Percentiles rank a stretch among this genome's conserved stretches.
These are phyloP conservation scores for Lactarius evosmus DNA, from an alignment of 768 basidiomycete species.

Conservation along the genomic window DNA sequence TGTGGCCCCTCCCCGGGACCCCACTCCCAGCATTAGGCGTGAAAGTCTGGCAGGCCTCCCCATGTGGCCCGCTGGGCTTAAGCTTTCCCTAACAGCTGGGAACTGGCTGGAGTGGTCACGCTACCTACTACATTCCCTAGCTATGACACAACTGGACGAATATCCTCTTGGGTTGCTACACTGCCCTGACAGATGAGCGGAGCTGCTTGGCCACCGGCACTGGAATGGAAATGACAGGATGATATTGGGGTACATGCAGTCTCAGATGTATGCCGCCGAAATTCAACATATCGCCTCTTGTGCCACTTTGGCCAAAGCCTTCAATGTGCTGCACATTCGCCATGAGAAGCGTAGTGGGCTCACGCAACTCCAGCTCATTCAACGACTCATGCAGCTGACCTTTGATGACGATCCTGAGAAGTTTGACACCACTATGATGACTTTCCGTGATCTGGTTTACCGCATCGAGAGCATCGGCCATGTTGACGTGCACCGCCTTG, in stretches of 20 bases:
- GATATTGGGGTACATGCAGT: constrained; percentile 12
- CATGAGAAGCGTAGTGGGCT: constrained; percentile 29
- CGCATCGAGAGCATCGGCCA: not conserved
- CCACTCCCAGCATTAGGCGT: too few species aligned
- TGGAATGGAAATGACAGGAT: too few species aligned
- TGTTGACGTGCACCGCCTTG: not conserved
- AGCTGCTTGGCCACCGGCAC: not conserved
- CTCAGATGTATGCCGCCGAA: not conserved
- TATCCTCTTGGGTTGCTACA: not conserved
- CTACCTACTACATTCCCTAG: not conserved
- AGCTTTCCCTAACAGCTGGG: not conserved
- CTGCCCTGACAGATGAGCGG: not conserved
- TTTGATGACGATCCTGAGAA: constrained; percentile 17
- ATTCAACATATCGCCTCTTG: not conserved
- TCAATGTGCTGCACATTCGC: constrained; percentile 17
- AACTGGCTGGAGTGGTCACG: not conserved
- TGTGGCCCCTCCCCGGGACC: too few species aligned
- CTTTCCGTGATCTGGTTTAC: not conserved
- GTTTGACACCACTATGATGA: not conserved
- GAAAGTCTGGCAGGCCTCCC: too few species aligned
- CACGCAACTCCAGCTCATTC: constrained; percentile 28
- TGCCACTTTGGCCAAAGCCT: constrained; percentile 9
- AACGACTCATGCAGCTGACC: constrained; percentile 27
- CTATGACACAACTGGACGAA: not conserved
- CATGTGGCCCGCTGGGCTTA: not conserved